Evolutionary conservation across 2,329 filamentous ascomycete species (phyloP).

Genomic region (Fusarium subglutinans): DNA sequence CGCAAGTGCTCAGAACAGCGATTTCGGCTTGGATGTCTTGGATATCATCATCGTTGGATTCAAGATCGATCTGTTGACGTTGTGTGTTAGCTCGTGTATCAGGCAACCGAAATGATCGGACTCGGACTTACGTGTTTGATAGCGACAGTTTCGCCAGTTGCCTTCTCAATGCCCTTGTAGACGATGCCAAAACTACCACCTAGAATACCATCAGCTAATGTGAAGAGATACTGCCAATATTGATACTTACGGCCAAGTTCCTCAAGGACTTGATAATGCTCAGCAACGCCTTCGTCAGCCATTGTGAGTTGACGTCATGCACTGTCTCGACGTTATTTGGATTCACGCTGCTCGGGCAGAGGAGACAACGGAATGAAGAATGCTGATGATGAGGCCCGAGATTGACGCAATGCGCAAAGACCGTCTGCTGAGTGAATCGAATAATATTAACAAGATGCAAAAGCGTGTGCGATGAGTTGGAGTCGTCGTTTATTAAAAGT

Average conservation of each 20-base stretch:
- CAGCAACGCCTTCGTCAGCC: conserved; percentile 75
- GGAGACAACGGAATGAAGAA: conserved; percentile 8
- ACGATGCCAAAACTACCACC: conserved; percentile 96
- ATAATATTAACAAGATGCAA: conserved; percentile 7
- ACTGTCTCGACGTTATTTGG: conserved; percentile 24
- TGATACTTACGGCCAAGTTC: conserved; percentile 85
- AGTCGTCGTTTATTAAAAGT: conserved; percentile 34
- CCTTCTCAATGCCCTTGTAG: conserved; percentile 93
- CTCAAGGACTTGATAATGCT: conserved; percentile 93
- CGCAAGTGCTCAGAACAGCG: conserved; percentile 91
- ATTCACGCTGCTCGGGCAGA: conserved; percentile 12
- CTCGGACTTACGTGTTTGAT: conserved; percentile 87
- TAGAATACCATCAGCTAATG: conserved; percentile 51
- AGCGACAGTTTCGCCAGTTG: conserved; percentile 91
- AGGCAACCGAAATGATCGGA: conserved; percentile 30
- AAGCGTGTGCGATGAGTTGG: conserved; percentile 9
- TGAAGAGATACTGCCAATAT: neutral
- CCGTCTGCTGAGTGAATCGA: neutral
- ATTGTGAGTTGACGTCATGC: conserved; percentile 52
- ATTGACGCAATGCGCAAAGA: neutral
- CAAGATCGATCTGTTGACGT: conserved; percentile 86
- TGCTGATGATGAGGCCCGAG: conserved; percentile 5
- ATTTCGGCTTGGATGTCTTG: conserved; percentile 99
- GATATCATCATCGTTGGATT: conserved; percentile 98
- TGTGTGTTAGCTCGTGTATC: conserved; percentile 21